A percentile compares a stretch with the other conserved stretches of the same genome.
These are phyloP conservation scores for Penicillium digitatum DNA, from an alignment of 2,329 filamentous ascomycete genomes.

Conservation along the genomic window DNA sequence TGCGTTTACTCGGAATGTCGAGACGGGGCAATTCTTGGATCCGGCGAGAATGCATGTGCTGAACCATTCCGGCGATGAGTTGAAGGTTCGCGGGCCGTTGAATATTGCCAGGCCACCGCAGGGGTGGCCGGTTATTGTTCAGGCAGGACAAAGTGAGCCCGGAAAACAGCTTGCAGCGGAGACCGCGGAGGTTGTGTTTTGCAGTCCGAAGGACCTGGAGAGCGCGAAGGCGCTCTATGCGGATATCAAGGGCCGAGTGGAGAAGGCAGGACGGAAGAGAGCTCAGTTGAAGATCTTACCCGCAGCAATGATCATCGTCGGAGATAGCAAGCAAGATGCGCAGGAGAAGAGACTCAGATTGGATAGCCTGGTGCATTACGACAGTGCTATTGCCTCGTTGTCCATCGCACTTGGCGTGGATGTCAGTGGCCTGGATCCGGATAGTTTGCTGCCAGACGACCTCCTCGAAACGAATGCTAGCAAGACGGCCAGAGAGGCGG, in stretches of 20 bases:
- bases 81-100: conserved; percentile 48
- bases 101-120: conserved; percentile 54
- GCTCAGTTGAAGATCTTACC: conserved; percentile 52
- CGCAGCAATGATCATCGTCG: conserved; percentile 50
- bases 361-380: conserved; percentile 53
- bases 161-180: conserved; percentile 51
- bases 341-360: conserved; percentile 48
- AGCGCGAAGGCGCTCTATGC: conserved; percentile 48
- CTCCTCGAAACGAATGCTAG: conserved; percentile 54
- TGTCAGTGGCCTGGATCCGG: conserved; percentile 48
- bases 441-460: conserved; percentile 48
- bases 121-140: conserved; percentile 55
- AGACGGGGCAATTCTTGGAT: conserved; percentile 50
- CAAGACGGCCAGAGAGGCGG: conserved; percentile 47
- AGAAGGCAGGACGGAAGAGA: conserved; percentile 44
- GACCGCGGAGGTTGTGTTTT: conserved; percentile 54
- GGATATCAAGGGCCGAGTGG: conserved; percentile 50
- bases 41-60: conserved; percentile 52
- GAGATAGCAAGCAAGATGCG: conserved; percentile 50
- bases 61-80: conserved; percentile 49
- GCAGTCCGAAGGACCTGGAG: conserved; percentile 47
- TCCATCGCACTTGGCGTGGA: conserved; percentile 49
- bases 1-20: conserved; percentile 49
- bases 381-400: conserved; percentile 52
- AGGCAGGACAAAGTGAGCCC: conserved; percentile 53